Evolutionary conservation across 306 rosid genomes (phyloP), one percentile per base, ranked within the genome.

Genomic region (Pterocarpus santalinus): DNA sequence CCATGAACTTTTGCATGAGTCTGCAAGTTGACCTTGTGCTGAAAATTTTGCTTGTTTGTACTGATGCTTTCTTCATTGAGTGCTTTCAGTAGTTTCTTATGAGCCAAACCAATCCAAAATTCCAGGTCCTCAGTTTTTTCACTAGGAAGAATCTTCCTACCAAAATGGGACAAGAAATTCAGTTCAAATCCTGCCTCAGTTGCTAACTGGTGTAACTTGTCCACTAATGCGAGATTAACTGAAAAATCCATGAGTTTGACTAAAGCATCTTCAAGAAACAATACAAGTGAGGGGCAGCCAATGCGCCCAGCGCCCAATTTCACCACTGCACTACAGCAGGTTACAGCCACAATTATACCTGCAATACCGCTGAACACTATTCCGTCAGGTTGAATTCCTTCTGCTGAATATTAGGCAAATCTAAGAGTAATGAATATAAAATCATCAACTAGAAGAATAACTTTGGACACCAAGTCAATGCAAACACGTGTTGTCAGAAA

Each of bases 101-200:
- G 84, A 49, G 92, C 94, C 90, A 91, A 85, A 38, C 92, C 92
- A 55, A 90, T 87, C 94, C 94, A 90, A 87, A 90, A 88, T 70
- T 88, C 94, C 12, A 88, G 82, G 66, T 91, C 91, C 85, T 91
- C 94, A 53, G 80, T 86, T 84, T 73, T 88, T 80, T 80, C 92
- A 56, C 72, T 84, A 55, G 89, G 86, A 80, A 90, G 78, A 78
- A 90, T 72, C 80, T 87, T 87, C 75, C 69, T 82, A 67, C 94
- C 97, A 69, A 90, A 90, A 88, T 91, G 91, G 69, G 72, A 64
- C 82, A 91, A 85, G 62, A 90, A 87, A 57, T 87, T 85, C 73
- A 7, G 9, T 76, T 91, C 90, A 64, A 92, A 92, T 35, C 97
- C 97, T 6, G 92, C 97, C 76, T 87, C 90, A 15, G 67, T 90